Evolutionary conservation across 83 land plant genomes (phyloP), one percentile per base, ranked within the genome.

Genomic region (Diphasiastrum complanatum): DNA sequence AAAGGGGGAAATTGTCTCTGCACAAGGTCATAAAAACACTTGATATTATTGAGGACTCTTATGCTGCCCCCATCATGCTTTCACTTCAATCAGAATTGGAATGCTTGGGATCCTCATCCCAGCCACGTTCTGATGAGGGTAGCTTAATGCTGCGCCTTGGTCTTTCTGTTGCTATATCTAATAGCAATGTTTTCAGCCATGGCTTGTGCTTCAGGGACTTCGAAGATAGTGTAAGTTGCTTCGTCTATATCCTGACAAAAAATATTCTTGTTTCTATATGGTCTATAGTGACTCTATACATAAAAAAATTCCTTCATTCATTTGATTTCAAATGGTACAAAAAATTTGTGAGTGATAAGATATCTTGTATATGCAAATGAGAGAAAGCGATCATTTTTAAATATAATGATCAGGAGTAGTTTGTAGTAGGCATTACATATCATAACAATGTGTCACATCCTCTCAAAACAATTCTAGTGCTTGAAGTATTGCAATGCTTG

Each of bases 181-280:
- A 69, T 64, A 83, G 85, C 47, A 81, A 80, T 18, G 60, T 67
- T 57, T 89, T 68, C 70, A 70, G 80, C 43, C 69, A 74, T 58
- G 99, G 92, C 33, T 74, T 95, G 50, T 89, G 96, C 20, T 84
- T 95, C 61, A 58, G 86, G 43, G 99, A 95, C 71, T 79, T 95
- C 46, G 99, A 95, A 75, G 85, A 80, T 22, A 89, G 83, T 87
- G 99, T 93, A 67, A 68, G 74, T 25, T 8, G 24, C 48, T 51
- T 43, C 19, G n/a, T 30, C 5, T 43, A 19, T 22, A 34, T 19
- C 36, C 12, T 4, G 5, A 11, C 6, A 29, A 30, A 6, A 33
- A 25, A 10, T 56, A 2, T 2, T 56, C 56, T 19, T 37, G n/a
- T n/a, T n/a, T n/a, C n/a, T n/a, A n/a, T n/a, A n/a, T n/a, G n/a